Evolutionary conservation across 176 grass and related monocot genomes (phyloP), one percentile per base, ranked within the genome.

Genomic region (Zea luxurians): DNA sequence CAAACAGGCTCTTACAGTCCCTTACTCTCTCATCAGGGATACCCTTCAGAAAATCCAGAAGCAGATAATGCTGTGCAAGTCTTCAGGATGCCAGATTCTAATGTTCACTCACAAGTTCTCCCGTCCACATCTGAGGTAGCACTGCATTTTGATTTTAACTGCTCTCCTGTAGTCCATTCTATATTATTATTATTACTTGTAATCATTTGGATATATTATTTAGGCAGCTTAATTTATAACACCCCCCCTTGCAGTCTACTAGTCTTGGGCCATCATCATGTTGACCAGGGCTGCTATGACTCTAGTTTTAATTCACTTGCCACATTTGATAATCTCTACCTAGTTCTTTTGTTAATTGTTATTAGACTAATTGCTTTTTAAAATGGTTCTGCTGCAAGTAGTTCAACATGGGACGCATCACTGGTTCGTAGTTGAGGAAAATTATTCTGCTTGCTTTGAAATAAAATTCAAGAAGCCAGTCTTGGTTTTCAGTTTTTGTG

Each of bases 51-150:
- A 61, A 85, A 88, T 77, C 80, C 63, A 3, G 85, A 88, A 82
- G 66, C 55, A 71, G 86, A 79, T 78, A 87, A 83, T 93, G 36
- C 73, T 47, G 79, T 66, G 21, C 87, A 87, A 50, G 84, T 88
- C 76, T 88, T 91, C 42, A 86, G 83, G 74, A 91, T 88, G 63
- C 75, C 84, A 73, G 86, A 84, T 76, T 44, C 83, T 68, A 88
- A 70, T 80, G 77, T 78, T 59, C 83, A 86, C 58, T 71, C 73
- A n/a, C 83, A 86, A 74, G 86, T 85, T 59, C 83, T 90, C 10
- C 65, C 79, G 78, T 86, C 85, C 27, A 62, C 88, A 34, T 89
- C 92, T 50, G 92, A 91, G 92, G 92, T 94, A 71, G 15, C 61
- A 54, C 54, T 70, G 15, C 13, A 48, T 34, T 70, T 17, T 42